Conservation (phyloP, 257 asterid genomes). For the Apocynum venetum region DNA sequence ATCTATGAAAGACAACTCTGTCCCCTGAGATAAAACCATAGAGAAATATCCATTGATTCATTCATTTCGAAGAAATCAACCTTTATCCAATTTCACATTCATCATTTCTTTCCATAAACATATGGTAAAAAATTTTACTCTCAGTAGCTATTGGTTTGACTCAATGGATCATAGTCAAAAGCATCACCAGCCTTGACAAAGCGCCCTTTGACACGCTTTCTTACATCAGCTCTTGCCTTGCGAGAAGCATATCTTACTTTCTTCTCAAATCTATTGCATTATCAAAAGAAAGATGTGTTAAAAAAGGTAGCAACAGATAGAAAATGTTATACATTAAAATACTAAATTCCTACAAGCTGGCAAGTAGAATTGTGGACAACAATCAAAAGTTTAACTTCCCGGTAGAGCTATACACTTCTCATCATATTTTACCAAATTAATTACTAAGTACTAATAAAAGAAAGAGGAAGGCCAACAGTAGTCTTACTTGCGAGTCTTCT, state of each 20-base stretch:
- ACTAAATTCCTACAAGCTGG: background rate
- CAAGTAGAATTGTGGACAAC: background rate
- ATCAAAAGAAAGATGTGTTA: constrained; percentile 7
- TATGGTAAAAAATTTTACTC: constrained; percentile 11
- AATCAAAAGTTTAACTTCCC: background rate
- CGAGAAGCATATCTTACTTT: constrained; percentile 89
- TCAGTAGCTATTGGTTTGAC: constrained; percentile 70
- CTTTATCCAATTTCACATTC: constrained; percentile 6
- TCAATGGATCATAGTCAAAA: constrained; percentile 82
- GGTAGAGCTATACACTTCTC: background rate
- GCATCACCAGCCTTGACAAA: constrained; percentile 93
- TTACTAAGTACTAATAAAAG: background rate
- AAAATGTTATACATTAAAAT: background rate
- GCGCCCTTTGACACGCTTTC: constrained; percentile 94
- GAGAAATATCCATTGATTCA: background rate
- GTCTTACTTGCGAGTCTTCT: constrained; percentile 63
- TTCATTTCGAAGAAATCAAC: constrained; percentile 8
- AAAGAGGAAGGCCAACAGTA: background rate
- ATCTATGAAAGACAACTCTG: constrained; percentile 11
- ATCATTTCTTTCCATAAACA: constrained; percentile 18
- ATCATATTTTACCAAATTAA: background rate
- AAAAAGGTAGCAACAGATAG: background rate
- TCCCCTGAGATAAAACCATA: constrained; percentile 13
- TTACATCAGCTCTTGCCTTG: constrained; percentile 94
- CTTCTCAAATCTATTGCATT: constrained; percentile 66